Evolutionary conservation across 2,329 filamentous ascomycete species (phyloP).

Genomic region (Xylariaceae sp.): DNA sequence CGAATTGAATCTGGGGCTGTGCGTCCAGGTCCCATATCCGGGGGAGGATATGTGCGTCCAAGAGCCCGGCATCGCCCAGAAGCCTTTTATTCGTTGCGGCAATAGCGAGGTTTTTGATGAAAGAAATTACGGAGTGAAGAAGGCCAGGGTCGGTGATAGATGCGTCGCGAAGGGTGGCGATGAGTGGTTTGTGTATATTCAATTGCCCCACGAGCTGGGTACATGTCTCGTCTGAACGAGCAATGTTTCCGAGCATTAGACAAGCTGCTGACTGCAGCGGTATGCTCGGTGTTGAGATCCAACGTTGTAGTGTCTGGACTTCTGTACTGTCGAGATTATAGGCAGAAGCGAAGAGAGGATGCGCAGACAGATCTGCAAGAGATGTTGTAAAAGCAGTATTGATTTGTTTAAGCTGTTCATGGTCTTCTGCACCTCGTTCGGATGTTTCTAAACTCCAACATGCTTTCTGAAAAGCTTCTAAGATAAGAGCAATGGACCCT

Average conservation of each 20-base stretch:
- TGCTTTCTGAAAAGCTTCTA: constrained; percentile 47
- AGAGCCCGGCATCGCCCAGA: constrained; percentile 45
- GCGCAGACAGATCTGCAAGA: constrained; percentile 50
- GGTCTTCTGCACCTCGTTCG: constrained; percentile 48
- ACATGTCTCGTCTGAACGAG: constrained; percentile 55
- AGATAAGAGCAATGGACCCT: constrained; percentile 41
- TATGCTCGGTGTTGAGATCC: constrained; percentile 42
- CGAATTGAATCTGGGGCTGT: constrained; percentile 58
- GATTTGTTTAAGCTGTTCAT: constrained; percentile 46
- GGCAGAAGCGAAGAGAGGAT: constrained; percentile 43
- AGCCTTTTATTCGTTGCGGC: constrained; percentile 51
- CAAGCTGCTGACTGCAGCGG: constrained; percentile 57
- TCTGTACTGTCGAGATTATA: constrained; percentile 44
- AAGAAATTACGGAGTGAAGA: constrained; percentile 56
- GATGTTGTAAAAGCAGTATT: constrained; percentile 49
- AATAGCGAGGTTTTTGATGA: constrained; percentile 64
- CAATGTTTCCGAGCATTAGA: constrained; percentile 60
- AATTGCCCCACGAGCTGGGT: constrained; percentile 47
- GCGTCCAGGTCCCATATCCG: constrained; percentile 53
- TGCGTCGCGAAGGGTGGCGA: constrained; percentile 42
- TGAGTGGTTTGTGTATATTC: constrained; percentile 44
- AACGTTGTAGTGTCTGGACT: constrained; percentile 43
- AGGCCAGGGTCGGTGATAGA: constrained; percentile 46
- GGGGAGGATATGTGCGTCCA: constrained; percentile 47
- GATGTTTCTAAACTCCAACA: constrained; percentile 41